Evolutionary conservation across 2,329 filamentous ascomycete species (phyloP).

Genomic region (Ramichloridium luteum): DNA sequence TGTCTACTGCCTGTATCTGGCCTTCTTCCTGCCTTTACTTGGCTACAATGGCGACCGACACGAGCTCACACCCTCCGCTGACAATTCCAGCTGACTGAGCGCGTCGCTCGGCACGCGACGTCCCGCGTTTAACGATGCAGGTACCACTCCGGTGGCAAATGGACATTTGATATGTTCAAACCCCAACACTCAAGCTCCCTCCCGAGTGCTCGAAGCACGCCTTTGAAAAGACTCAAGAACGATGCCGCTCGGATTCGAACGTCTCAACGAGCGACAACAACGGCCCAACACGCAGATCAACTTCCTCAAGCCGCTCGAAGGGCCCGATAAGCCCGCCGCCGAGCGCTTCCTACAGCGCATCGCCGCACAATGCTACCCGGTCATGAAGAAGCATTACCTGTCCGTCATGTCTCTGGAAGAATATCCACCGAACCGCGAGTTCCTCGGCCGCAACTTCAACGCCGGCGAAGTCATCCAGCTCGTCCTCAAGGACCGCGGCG

Average conservation of each 20-base stretch:
- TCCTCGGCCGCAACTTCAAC: slow-evolving; percentile 83
- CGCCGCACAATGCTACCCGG: slow-evolving; percentile 65
- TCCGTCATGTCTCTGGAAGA: slow-evolving; percentile 55
- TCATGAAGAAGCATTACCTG: slow-evolving; percentile 36
- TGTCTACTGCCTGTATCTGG: no score
- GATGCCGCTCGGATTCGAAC: slow-evolving; percentile 69
- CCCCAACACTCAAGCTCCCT: no score
- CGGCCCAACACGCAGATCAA: slow-evolving; percentile 68
- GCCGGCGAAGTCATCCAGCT: slow-evolving; percentile 78
- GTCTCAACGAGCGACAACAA: slow-evolving; percentile 61
- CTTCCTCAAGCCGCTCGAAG: slow-evolving; percentile 64
- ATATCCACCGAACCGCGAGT: slow-evolving; percentile 68
- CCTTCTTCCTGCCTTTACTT: no score
- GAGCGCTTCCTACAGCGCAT: slow-evolving; percentile 64
- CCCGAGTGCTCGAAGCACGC: no score
- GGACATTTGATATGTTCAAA: no score
- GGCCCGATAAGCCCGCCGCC: slow-evolving; percentile 42
- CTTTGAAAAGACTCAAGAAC: no score
- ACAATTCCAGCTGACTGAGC: no score
- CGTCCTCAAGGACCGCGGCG: slow-evolving; percentile 57
- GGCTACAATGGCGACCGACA: no score
- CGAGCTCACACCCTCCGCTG: no score
- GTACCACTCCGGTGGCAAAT: no score
- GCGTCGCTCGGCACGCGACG: no score
- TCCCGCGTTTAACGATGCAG: no score